These are phyloP conservation scores for Colletotrichum noveboracense DNA, from an alignment of 2,329 filamentous ascomycete species.

Conservation along the genomic window DNA sequence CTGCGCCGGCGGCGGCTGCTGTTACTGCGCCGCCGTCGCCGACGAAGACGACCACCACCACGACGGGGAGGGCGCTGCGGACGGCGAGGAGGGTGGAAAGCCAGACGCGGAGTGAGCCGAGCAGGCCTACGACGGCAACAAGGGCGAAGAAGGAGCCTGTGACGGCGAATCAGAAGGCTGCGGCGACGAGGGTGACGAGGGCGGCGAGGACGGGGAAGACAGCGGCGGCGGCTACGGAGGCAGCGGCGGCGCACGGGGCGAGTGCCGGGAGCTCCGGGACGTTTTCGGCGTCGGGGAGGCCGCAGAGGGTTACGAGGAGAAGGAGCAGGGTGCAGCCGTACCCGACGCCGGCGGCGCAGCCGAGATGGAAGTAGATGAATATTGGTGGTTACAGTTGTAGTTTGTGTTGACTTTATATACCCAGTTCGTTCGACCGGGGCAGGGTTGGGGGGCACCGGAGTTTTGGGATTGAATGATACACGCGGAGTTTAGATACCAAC, in stretches of 20 bases:
- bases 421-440: not conserved
- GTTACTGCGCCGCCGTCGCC: not conserved
- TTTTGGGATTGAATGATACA: not conserved
- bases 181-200: not conserved
- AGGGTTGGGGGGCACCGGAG: not conserved
- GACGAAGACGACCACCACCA: not conserved
- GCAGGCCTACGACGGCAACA: not conserved
- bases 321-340: conserved; percentile 9
- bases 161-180: not conserved
- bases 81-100: conserved; percentile 12
- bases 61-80: not conserved
- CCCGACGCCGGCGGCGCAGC: not conserved
- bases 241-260: not conserved
- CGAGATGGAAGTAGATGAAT: conserved; percentile 1
- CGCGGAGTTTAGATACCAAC: not conserved
- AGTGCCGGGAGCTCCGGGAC: not conserved
- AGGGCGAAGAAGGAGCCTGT: conserved; percentile 2
- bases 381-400: not conserved
- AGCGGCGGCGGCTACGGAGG: not conserved
- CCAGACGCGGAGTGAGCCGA: conserved; percentile 8
- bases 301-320: conserved; percentile 5
- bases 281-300: not conserved
- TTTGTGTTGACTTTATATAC: not conserved
- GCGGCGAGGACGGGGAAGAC: not conserved
- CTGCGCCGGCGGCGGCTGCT: not conserved